Evolutionary conservation across 805 yeast genomes (phyloP).

Genomic region (Candida caryicola): DNA sequence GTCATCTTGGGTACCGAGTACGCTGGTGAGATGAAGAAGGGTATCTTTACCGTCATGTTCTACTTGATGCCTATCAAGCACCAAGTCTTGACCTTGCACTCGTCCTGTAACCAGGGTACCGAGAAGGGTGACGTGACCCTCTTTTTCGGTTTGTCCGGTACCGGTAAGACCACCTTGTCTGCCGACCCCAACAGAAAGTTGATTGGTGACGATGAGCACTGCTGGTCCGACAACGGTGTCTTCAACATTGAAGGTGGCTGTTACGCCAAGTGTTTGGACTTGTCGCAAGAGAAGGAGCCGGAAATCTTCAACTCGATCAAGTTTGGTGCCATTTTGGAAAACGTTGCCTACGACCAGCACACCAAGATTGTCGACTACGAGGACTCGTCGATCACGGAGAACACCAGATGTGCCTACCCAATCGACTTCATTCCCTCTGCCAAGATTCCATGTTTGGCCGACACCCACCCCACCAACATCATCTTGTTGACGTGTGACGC

Average conservation of each 20-base stretch:
- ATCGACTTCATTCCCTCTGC: conserved; percentile 96
- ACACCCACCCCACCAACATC: conserved; percentile 88
- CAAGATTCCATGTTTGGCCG: conserved; percentile 89
- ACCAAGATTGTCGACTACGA: conserved; percentile 84
- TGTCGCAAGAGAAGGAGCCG: conserved; percentile 90
- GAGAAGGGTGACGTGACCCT: conserved; percentile 82
- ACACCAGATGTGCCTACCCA: conserved; percentile 98
- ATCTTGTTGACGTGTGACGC: conserved; percentile 95
- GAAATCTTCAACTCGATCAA: conserved; percentile 93
- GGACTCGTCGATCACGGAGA: conserved; percentile 83
- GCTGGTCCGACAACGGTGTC: conserved; percentile 98
- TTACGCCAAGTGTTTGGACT: conserved; percentile 94
- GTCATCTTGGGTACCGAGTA: conserved; percentile 97
- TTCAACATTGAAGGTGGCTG: conserved; percentile 99
- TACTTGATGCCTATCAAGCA: conserved; percentile 95
- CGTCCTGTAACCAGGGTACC: conserved; percentile 89
- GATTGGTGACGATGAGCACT: conserved; percentile 98
- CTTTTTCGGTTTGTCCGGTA: conserved; percentile 96
- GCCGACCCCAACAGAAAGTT: conserved; percentile 93
- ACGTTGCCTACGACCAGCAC: conserved; percentile 77
- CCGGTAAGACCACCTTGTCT: conserved; percentile 95
- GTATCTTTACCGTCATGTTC: conserved; percentile 98
- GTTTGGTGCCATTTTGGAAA: conserved; percentile 93
- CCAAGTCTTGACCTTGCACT: conserved; percentile 88
- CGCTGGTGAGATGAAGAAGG: conserved; percentile 99